Base-by-base conservation (phyloP, 768 basidiomycete genomes). In the Phylloporus scabripes region DNA sequence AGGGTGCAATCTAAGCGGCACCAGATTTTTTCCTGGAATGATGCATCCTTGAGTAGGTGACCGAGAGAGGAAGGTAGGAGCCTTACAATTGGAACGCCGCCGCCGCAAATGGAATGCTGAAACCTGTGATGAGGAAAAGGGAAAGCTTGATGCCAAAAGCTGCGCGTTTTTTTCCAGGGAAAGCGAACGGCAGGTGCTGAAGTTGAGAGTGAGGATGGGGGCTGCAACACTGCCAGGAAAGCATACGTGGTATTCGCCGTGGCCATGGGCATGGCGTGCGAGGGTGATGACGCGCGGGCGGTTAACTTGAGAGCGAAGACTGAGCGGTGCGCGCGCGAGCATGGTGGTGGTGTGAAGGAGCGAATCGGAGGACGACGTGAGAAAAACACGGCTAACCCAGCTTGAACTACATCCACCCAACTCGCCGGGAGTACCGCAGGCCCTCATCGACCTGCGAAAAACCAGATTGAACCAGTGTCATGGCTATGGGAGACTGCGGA, bases 61-160 rank as follows among this genome's bases (percentile, higher is more conserved):
- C 21, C 29, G 2, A 14, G 15, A 2, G 24, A 39, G 11, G 7
- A 15, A 5, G 20, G 14, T 1, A 24, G 34, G 33, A 43, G 15
- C 72, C 87, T 55, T 57, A 89, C 87, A 89, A 54, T 65, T 87
- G 85, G 60, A 74, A 79, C 33, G 60, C 65, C 5, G 78, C 70
- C 5, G 85, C 85, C 46, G 75, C 54, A 65, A 89, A 81, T 23
- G 87, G 87, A 53, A 88, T 78, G 49, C 75, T 65, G 65, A 87
- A 85, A 11, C 85, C 87, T 11, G 70, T 51, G 12, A 63, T 42
- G 48, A 89, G 72, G 66, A 60, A 72, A 45, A 52, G 53, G 23
- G 58, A 59, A 3, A 70, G 56, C 46, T 68, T 68, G 32, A 60
- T 18, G 14, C 58, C 70, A 50, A 80, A 82, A 10, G 67, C 53